Evolutionary conservation across 305 asterid genomes (phyloP).

Genomic region (Plantago lanceolata): DNA sequence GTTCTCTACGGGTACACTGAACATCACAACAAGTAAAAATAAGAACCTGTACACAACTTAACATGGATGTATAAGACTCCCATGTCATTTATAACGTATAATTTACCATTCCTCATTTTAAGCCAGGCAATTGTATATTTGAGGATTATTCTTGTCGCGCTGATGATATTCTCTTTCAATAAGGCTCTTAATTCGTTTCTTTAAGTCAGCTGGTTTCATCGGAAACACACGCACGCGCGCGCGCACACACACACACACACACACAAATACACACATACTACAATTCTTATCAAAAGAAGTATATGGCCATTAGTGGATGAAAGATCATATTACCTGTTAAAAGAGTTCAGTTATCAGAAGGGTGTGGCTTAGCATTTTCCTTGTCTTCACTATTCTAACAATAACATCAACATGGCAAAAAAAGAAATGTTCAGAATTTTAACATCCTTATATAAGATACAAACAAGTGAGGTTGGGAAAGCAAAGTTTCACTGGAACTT

Average conservation of each 20-base stretch:
- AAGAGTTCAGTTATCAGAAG: conserved; percentile 60
- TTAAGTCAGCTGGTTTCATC: conserved; percentile 88
- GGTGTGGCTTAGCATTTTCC: conserved; percentile 59
- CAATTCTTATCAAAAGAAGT: no score
- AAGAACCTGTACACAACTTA: conserved; percentile 53
- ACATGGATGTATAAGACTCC: conserved; percentile 26
- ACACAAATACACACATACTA: no score
- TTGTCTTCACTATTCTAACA: conserved; percentile 59
- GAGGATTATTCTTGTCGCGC: conserved; percentile 79
- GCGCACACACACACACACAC: no score
- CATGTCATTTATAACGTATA: conserved; percentile 33
- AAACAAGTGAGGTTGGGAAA: background rate
- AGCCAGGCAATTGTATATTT: conserved; percentile 73
- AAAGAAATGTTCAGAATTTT: background rate
- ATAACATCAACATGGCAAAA: conserved; percentile 25
- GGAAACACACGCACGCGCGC: no score
- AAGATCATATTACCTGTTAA: conserved; percentile 45
- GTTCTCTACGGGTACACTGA: conserved; percentile 36
- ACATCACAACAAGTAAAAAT: conserved; percentile 29
- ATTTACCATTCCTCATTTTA: conserved; percentile 12
- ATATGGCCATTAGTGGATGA: no score
- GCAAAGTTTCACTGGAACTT: background rate
- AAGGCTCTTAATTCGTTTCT: conserved; percentile 93
- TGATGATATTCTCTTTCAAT: conserved; percentile 90
- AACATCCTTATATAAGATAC: background rate